Conservation (phyloP, 1,284 basidiomycete genomes). For the Moesziomyces parantarcticus region DNA sequence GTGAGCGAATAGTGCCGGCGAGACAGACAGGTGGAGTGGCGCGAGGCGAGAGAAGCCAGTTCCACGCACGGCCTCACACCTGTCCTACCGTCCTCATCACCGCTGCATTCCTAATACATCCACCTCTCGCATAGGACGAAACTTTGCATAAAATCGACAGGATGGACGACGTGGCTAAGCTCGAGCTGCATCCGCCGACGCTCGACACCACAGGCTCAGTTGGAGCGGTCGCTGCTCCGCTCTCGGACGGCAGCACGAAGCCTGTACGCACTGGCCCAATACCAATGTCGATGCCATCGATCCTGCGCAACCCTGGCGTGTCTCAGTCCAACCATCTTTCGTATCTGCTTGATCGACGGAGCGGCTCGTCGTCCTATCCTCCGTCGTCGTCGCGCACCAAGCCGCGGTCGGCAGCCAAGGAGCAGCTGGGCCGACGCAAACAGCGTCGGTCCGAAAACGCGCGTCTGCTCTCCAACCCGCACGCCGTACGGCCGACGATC, state of each 20-base stretch:
- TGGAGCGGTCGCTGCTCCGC: background rate
- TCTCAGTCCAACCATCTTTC: slow-evolving; percentile 18
- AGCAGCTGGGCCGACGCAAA: slow-evolving; percentile 32
- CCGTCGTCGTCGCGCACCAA: slow-evolving; percentile 2
- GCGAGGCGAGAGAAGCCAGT: too few species aligned
- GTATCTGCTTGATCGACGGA: slow-evolving; percentile 6
- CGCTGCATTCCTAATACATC: too few species aligned
- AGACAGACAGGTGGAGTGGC: too few species aligned
- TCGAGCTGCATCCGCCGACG: slow-evolving; percentile 21
- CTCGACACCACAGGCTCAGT: background rate
- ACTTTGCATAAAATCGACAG: background rate
- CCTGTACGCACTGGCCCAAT: slow-evolving; percentile 14
- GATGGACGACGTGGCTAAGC: slow-evolving; percentile 14
- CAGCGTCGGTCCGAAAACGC: slow-evolving; percentile 48
- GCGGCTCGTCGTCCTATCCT: slow-evolving; percentile 24
- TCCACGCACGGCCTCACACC: too few species aligned
- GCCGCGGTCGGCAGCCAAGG: slow-evolving; percentile 3
- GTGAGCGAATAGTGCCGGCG: slow-evolving; percentile 6
- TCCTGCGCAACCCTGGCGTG: slow-evolving; percentile 25
- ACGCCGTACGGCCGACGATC: slow-evolving; percentile 44
- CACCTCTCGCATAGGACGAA: too few species aligned
- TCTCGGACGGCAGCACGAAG: background rate
- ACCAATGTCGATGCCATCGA: slow-evolving; percentile 47
- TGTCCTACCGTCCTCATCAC: background rate
- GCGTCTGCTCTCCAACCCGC: slow-evolving; percentile 52